phyloP scores from a whole-genome alignment of 2,329 filamentous ascomycete species.

The Botrytis tulipae region DNA sequence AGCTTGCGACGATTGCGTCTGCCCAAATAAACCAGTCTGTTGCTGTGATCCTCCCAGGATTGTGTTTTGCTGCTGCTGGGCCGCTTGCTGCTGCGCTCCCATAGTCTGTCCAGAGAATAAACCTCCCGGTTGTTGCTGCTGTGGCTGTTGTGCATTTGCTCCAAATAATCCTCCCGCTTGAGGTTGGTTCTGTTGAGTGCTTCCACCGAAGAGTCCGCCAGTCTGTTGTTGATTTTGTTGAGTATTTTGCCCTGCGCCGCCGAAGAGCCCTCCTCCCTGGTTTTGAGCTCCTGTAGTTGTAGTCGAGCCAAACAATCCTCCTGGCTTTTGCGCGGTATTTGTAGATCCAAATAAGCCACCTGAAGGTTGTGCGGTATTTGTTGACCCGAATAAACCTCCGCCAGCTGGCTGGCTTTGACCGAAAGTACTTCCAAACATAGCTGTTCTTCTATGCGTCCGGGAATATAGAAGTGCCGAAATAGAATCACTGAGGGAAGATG shows the following conservation, averaged over 20 bases:
- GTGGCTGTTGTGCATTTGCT: slow-evolving; percentile 18
- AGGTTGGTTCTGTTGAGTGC: slow-evolving; percentile 33
- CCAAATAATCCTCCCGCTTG: slow-evolving; percentile 26
- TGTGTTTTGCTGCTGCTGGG: slow-evolving; percentile 19
- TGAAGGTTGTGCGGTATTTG: slow-evolving; percentile 15
- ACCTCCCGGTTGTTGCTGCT: slow-evolving; percentile 22
- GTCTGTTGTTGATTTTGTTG: slow-evolving; percentile 34
- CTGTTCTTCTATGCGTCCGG: slow-evolving; percentile 9
- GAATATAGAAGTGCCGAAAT: background rate
- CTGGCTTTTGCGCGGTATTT: slow-evolving; percentile 26
- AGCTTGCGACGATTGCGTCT: slow-evolving; percentile 22
- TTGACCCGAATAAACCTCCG: slow-evolving; percentile 32
- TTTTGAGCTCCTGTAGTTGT: slow-evolving; percentile 39
- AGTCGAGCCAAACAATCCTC: slow-evolving; percentile 42
- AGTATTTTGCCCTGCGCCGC: slow-evolving; percentile 26
- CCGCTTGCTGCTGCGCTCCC: slow-evolving; percentile 25
- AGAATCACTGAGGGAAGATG: background rate
- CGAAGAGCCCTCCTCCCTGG: slow-evolving; percentile 25
- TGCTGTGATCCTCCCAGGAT: slow-evolving; percentile 24
- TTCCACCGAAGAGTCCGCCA: slow-evolving; percentile 30
- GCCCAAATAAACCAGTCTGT: slow-evolving; percentile 23
- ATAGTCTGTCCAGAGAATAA: slow-evolving; percentile 22
- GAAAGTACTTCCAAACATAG: slow-evolving; percentile 31
- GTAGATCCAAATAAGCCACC: slow-evolving; percentile 27
- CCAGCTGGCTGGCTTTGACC: slow-evolving; percentile 30